Conservation (phyloP, 805 yeast species). For the Priceomyces haplophilus region DNA sequence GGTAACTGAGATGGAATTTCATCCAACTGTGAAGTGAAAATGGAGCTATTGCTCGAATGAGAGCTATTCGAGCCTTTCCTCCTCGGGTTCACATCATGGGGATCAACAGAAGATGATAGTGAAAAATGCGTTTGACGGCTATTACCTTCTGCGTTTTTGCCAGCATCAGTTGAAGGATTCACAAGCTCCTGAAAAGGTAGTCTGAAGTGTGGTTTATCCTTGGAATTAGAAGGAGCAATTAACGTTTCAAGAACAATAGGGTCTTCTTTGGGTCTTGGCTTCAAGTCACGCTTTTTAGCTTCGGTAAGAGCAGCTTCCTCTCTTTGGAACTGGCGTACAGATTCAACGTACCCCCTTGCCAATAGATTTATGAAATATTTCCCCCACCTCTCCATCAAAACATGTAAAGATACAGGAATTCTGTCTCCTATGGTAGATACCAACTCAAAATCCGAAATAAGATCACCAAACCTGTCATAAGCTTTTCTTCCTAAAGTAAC, state of each 20-base stretch:
- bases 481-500: slow-evolving; percentile 76
- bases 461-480: slow-evolving; percentile 60
- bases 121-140: slow-evolving; percentile 4
- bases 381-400: slow-evolving; percentile 77
- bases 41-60: slow-evolving; percentile 21
- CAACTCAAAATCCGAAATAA: slow-evolving; percentile 69
- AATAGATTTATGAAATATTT: slow-evolving; percentile 59
- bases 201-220: slow-evolving; percentile 57
- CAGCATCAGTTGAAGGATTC: background rate
- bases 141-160: background rate
- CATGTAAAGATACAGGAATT: slow-evolving; percentile 57
- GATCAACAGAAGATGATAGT: slow-evolving; percentile 21
- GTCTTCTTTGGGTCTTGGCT: background rate
- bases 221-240: slow-evolving; percentile 7
- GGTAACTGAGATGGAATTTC: slow-evolving; percentile 58
- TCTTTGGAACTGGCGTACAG: slow-evolving; percentile 41
- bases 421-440: slow-evolving; percentile 67
- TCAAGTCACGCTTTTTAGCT: background rate
- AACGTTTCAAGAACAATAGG: background rate
- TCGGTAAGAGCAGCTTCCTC: slow-evolving; percentile 6
- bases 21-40: slow-evolving; percentile 28
- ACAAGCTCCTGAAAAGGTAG: slow-evolving; percentile 63
- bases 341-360: slow-evolving; percentile 62
- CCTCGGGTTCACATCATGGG: slow-evolving; percentile 15
- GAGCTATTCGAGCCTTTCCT: slow-evolving; percentile 22